Evolutionary conservation across 2,329 filamentous ascomycete species (phyloP).

Genomic region (Aspergillus brasiliensis): DNA sequence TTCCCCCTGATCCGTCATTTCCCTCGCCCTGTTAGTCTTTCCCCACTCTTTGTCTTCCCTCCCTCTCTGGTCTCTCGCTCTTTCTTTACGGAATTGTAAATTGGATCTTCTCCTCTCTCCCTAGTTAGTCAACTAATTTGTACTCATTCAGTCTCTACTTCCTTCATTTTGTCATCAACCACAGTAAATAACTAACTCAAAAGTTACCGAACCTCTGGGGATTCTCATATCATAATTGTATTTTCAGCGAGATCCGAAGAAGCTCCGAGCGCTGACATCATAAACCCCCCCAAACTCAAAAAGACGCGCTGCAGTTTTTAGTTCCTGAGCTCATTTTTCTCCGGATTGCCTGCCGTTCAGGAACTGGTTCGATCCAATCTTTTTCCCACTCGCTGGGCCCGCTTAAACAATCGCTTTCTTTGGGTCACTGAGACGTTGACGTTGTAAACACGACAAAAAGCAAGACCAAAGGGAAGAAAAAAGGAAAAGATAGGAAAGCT

Average conservation of each 20-base stretch:
- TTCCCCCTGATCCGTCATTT: slow-evolving; percentile 4
- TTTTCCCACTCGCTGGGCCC: neutral
- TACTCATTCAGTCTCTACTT: neutral
- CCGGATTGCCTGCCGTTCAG: neutral
- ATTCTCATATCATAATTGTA: too few relatives aligned
- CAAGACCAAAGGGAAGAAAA: too few relatives aligned
- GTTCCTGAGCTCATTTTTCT: slow-evolving; percentile 1
- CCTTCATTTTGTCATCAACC: neutral
- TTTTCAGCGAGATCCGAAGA: neutral
- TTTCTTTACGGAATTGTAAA: neutral
- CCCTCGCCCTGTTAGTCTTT: neutral
- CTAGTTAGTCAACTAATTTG: too few relatives aligned
- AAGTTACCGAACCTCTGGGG: neutral
- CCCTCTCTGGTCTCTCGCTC: neutral
- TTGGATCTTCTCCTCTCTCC: neutral
- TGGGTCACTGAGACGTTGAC: neutral
- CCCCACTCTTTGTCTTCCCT: neutral
- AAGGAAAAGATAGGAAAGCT: too few relatives aligned
- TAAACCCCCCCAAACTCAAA: neutral
- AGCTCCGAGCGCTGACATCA: slow-evolving; percentile 1
- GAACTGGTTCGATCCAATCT: neutral
- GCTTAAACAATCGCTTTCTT: neutral
- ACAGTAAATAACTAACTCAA: too few relatives aligned
- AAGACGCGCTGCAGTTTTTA: neutral
- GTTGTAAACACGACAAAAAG: too few relatives aligned